phyloP scores from a whole-genome alignment of 169 alveolate genomes.

The Plasmodium inui region DNA sequence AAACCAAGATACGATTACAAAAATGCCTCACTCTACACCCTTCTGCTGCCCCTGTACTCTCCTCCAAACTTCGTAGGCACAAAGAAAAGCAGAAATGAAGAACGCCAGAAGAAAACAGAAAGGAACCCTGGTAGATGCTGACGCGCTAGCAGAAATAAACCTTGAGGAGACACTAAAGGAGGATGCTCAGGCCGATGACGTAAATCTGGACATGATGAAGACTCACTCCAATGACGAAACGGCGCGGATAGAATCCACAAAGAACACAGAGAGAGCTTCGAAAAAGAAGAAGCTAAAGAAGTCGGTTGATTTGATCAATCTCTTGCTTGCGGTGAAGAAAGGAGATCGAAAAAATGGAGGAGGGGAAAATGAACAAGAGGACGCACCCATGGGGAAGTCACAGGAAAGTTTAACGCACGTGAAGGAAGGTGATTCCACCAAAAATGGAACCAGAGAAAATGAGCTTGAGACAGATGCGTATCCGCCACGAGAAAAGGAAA shows the following conservation, averaged over 20 bases:
- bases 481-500: neutral
- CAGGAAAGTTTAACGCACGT: neutral
- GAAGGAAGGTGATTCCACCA: conserved; percentile 3
- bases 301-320: conserved; percentile 21
- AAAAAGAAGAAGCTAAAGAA: conserved; percentile 18
- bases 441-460: neutral
- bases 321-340: neutral
- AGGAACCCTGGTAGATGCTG: neutral
- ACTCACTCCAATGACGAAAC: neutral
- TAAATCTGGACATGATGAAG: neutral
- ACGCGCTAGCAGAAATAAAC: neutral
- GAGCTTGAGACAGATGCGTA: neutral
- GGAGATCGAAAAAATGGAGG: neutral
- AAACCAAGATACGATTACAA: neutral
- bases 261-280: neutral
- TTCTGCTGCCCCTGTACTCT: neutral
- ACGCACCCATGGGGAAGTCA: neutral
- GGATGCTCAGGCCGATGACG: neutral
- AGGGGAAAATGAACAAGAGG: neutral
- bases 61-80: conserved; percentile 14
- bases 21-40: neutral
- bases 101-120: conserved; percentile 27
- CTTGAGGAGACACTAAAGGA: conserved; percentile 26
- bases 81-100: conserved; percentile 49
- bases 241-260: neutral